Evolutionary conservation across 2,329 filamentous ascomycete genomes (phyloP).

Genomic region (Camillea tinctor): DNA sequence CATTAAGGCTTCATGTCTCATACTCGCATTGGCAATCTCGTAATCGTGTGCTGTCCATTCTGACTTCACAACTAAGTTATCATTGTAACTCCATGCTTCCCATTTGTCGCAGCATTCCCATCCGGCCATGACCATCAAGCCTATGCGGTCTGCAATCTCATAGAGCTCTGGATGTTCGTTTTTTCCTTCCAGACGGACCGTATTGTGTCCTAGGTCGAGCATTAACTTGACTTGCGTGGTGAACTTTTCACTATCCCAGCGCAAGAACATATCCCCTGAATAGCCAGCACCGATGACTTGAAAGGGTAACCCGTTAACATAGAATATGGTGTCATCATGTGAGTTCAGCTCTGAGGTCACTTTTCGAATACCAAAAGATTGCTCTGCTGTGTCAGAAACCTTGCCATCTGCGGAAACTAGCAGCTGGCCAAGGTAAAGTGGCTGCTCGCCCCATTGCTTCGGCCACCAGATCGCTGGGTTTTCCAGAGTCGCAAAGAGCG

Average conservation of each 20-base stretch:
- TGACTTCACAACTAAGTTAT: constrained; percentile 43
- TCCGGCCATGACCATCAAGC: constrained; percentile 60
- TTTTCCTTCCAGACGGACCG: constrained; percentile 62
- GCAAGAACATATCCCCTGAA: constrained; percentile 59
- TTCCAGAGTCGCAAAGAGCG: constrained; percentile 37
- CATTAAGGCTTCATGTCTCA: constrained; percentile 59
- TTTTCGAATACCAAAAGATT: constrained; percentile 53
- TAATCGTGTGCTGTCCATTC: constrained; percentile 56
- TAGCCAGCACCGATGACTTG: constrained; percentile 62
- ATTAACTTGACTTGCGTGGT: constrained; percentile 50
- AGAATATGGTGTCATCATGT: constrained; percentile 54
- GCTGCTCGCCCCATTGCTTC: constrained; percentile 56
- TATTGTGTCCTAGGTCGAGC: constrained; percentile 62
- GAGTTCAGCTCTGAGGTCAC: constrained; percentile 51
- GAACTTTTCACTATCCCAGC: constrained; percentile 51
- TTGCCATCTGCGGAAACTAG: constrained; percentile 24
- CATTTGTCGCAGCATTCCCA: constrained; percentile 70
- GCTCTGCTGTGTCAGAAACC: constrained; percentile 34
- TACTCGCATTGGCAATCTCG: constrained; percentile 49
- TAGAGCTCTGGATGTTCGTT: constrained; percentile 63
- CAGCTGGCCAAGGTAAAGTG: constrained; percentile 43
- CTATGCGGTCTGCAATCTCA: constrained; percentile 55
- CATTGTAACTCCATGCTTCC: constrained; percentile 63
- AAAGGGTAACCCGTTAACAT: constrained; percentile 56
- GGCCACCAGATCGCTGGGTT: constrained; percentile 61